phyloP scores from a whole-genome alignment of 495 filamentous ascomycete genomes.

The Penicillium soppii region DNA sequence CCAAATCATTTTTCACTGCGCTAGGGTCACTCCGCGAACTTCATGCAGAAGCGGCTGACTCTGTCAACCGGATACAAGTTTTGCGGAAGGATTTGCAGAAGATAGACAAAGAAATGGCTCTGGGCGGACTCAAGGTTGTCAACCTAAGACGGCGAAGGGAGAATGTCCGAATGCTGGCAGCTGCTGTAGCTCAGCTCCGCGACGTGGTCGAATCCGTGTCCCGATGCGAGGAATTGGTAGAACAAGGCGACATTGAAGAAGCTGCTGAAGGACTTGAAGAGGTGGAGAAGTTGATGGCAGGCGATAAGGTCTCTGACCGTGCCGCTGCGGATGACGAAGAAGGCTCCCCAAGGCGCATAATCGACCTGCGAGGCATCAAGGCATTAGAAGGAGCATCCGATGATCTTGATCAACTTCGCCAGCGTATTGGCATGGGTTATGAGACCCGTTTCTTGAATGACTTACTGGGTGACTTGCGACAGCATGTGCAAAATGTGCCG shows the following conservation, averaged over 20 bases:
- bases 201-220: conserved; percentile 73
- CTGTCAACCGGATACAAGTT: conserved; percentile 79
- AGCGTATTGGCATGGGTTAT: conserved; percentile 82
- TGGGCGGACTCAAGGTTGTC: conserved; percentile 82
- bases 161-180: conserved; percentile 78
- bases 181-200: conserved; percentile 79
- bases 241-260: conserved; percentile 74
- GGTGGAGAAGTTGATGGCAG: conserved; percentile 76
- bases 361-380: conserved; percentile 74
- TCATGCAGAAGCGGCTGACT: conserved; percentile 89
- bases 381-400: conserved; percentile 77
- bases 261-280: conserved; percentile 74
- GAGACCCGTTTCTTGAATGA: conserved; percentile 77
- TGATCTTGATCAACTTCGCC: conserved; percentile 71
- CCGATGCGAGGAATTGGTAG: conserved; percentile 76
- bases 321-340: conserved; percentile 22
- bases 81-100: conserved; percentile 74
- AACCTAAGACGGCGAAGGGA: conserved; percentile 77
- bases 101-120: conserved; percentile 84
- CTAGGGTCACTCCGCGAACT: conserved; percentile 87
- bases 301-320: conserved; percentile 47
- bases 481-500: conserved; percentile 78
- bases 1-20: conserved; percentile 94
- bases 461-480: conserved; percentile 74
- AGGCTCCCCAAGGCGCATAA: conserved; percentile 28